These are phyloP conservation scores for Trametes punicea DNA, from an alignment of 768 basidiomycete genomes.

Conservation along the genomic window DNA sequence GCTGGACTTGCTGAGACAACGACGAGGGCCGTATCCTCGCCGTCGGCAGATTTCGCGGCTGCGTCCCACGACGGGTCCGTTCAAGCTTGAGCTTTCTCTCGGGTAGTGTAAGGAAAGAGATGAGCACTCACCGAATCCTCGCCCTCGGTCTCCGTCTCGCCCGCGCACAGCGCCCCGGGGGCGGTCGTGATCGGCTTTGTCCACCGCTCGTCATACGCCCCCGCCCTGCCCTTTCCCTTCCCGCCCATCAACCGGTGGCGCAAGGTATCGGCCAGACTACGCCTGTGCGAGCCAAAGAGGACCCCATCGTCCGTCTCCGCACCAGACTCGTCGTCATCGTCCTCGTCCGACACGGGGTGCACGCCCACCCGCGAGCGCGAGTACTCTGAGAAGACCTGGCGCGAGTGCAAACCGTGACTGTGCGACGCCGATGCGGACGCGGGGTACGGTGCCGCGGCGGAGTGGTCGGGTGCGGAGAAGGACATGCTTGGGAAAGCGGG, in stretches of 20 bases:
- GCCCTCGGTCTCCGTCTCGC: constrained; percentile 76
- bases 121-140: constrained; percentile 69
- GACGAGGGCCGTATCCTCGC: constrained; percentile 40
- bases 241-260: constrained; percentile 22
- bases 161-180: constrained; percentile 56
- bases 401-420: constrained; percentile 13
- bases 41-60: constrained; percentile 69
- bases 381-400: constrained; percentile 9
- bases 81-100: background rate
- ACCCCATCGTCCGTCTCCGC: constrained; percentile 11
- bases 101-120: background rate
- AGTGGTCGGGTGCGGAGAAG: background rate
- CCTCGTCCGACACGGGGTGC: constrained; percentile 6
- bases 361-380: background rate
- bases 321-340: constrained; percentile 3
- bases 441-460: no score
- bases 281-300: background rate
- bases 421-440: no score
- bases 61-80: background rate
- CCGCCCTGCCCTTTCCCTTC: constrained; percentile 21
- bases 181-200: constrained; percentile 53
- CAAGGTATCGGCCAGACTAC: constrained; percentile 17
- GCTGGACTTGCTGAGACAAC: constrained; percentile 26
- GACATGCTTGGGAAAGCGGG: no score
- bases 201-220: constrained; percentile 21